Conservation (phyloP, 169 alveolate species). For the Eimeria falciformis region DNA sequence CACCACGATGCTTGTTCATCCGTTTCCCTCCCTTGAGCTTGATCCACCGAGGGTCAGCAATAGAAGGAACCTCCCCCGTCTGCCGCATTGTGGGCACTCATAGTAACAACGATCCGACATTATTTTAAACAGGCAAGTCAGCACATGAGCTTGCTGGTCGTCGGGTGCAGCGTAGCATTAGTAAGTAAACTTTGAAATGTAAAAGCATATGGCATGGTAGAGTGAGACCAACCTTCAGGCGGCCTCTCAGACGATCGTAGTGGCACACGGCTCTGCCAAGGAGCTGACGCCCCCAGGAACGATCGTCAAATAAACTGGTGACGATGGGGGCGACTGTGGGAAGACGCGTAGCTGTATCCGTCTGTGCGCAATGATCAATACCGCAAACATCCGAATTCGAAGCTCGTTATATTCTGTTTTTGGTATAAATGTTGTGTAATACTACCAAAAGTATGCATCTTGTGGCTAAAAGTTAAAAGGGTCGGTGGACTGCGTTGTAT, state of each 20-base stretch:
- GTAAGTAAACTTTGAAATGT: neutral
- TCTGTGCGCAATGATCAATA: constrained; percentile 40
- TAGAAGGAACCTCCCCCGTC: constrained; percentile 74
- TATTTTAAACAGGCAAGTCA: neutral
- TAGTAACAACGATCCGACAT: neutral
- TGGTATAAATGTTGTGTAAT: too few species aligned
- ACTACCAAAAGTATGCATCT: neutral
- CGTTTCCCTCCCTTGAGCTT: constrained; percentile 85
- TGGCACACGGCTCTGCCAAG: constrained; percentile 84
- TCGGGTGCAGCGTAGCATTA: neutral
- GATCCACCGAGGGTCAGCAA: constrained; percentile 90
- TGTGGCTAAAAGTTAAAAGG: too few species aligned
- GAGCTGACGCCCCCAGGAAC: constrained; percentile 83
- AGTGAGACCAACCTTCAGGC: constrained; percentile 67
- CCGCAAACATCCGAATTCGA: too few species aligned
- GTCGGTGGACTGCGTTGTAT: too few species aligned
- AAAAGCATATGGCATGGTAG: neutral
- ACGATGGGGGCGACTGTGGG: constrained; percentile 84
- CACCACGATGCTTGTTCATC: constrained; percentile 78
- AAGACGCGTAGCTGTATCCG: constrained; percentile 82
- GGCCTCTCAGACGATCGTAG: constrained; percentile 80
- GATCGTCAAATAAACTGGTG: constrained; percentile 80
- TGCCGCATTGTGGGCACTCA: neutral
- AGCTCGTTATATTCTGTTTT: too few species aligned
- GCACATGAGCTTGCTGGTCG: neutral